Evolutionary conservation across 805 yeast genomes (phyloP).

Genomic region (Kregervanrija pseudodelftensis): DNA sequence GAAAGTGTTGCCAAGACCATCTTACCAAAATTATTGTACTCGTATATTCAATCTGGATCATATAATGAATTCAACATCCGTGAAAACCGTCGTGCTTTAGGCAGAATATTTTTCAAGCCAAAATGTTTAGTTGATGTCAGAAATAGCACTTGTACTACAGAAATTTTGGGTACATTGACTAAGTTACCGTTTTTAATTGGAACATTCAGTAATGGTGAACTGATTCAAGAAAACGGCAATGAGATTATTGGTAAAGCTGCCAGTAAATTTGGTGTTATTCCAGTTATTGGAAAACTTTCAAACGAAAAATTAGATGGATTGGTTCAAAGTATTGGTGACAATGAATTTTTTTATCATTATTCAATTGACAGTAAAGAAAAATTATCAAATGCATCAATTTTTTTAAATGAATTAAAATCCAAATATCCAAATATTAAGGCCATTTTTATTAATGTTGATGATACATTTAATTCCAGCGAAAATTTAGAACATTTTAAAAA

Average conservation of each 20-base stretch:
- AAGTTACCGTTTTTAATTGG: constrained; percentile 77
- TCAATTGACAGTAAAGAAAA: constrained; percentile 60
- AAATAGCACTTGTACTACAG: constrained; percentile 50
- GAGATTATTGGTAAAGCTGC: constrained; percentile 70
- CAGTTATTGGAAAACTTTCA: constrained; percentile 84
- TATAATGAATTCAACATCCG: constrained; percentile 83
- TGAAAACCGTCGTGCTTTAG: constrained; percentile 81
- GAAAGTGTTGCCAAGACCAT: constrained; percentile 76
- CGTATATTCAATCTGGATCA: constrained; percentile 79
- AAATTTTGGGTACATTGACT: constrained; percentile 56
- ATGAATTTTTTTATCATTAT: constrained; percentile 75
- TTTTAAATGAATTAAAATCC: constrained; percentile 20
- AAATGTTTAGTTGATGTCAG: constrained; percentile 68
- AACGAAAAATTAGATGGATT: constrained; percentile 77
- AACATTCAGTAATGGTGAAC: constrained; percentile 83
- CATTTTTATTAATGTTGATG: constrained; percentile 78
- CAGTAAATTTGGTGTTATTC: constrained; percentile 53
- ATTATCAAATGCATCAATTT: constrained; percentile 39
- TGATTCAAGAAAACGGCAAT: constrained; percentile 87
- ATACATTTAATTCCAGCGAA: constrained; percentile 60
- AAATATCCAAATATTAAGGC: constrained; percentile 58
- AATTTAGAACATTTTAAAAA: constrained; percentile 87
- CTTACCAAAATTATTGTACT: constrained; percentile 72
- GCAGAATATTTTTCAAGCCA: constrained; percentile 81
- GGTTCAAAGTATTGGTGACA: constrained; percentile 52